Conservation (phyloP, 2,329 filamentous ascomycete species). For the Raffaelea deltoideospora region DNA sequence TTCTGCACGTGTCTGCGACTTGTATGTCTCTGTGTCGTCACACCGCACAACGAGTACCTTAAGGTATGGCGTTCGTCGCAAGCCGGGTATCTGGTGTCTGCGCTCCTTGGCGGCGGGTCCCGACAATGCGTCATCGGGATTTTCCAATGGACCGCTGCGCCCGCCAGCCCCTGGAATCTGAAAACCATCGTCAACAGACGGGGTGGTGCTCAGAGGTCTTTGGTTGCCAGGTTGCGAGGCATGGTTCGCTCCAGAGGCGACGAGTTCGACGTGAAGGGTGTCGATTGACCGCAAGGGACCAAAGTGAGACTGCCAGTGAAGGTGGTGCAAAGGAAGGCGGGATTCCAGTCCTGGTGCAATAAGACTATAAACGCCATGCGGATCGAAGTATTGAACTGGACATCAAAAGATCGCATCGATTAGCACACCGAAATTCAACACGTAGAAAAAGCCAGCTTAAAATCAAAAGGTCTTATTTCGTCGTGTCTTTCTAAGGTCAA, state of each 20-base stretch:
- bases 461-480: background rate
- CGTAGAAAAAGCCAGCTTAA: background rate
- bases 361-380: constrained; percentile 72
- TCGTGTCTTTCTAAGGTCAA: too few relatives aligned
- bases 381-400: constrained; percentile 90
- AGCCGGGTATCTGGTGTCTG: constrained; percentile 85
- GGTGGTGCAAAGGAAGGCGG: constrained; percentile 72
- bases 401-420: background rate
- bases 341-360: constrained; percentile 63
- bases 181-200: constrained; percentile 40
- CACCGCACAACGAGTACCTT: constrained; percentile 82
- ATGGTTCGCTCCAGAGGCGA: constrained; percentile 41
- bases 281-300: constrained; percentile 87
- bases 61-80: constrained; percentile 84
- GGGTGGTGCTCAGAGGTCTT: constrained; percentile 15
- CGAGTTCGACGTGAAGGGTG: constrained; percentile 77
- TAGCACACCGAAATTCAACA: background rate
- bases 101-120: constrained; percentile 35
- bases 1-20: constrained; percentile 58
- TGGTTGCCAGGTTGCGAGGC: constrained; percentile 12
- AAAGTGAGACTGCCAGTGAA: constrained; percentile 93
- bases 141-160: constrained; percentile 21
- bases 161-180: constrained; percentile 38
- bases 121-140: constrained; percentile 19
- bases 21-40: constrained; percentile 93